These are phyloP conservation scores for Rhizopogon sp. DNA, from an alignment of 768 basidiomycete genomes.

Conservation along the genomic window DNA sequence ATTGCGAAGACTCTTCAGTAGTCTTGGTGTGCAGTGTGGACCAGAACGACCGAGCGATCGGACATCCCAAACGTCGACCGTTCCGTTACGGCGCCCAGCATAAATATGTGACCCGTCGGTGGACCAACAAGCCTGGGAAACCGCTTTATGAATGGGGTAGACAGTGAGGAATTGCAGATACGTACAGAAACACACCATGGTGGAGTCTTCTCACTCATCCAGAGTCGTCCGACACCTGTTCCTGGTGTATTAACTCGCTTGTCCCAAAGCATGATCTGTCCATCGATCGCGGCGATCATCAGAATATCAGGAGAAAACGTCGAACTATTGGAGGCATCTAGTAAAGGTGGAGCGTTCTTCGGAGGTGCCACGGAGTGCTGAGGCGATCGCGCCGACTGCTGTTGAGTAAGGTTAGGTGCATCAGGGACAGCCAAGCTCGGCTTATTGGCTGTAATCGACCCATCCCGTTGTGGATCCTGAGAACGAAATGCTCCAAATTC, in stretches of 20 bases:
- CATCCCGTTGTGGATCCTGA: slow-evolving; percentile 12
- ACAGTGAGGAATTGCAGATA: slow-evolving; percentile 7
- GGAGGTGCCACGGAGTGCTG: slow-evolving; percentile 46
- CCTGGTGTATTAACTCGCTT: slow-evolving; percentile 61
- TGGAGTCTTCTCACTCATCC: slow-evolving; percentile 88
- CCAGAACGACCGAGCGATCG: slow-evolving; percentile 69
- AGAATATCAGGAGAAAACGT: slow-evolving; percentile 77
- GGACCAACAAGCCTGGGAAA: slow-evolving; percentile 87
- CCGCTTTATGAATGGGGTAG: slow-evolving; percentile 1
- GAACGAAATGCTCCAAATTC: slow-evolving; percentile 12
- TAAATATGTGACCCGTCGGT: slow-evolving; percentile 83
- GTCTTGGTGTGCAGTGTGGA: slow-evolving; percentile 59
- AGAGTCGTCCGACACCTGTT: slow-evolving; percentile 75
- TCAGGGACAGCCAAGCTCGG: slow-evolving; percentile 26
- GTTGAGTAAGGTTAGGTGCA: slow-evolving; percentile 16
- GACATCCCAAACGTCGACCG: slow-evolving; percentile 92
- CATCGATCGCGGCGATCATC: slow-evolving; percentile 88
- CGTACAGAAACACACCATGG: slow-evolving; percentile 95
- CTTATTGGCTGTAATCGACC: slow-evolving; percentile 6
- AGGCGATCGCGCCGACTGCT: slow-evolving; percentile 21
- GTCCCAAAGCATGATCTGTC: slow-evolving; percentile 91
- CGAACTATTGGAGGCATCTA: slow-evolving; percentile 56
- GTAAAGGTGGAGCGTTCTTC: slow-evolving; percentile 71
- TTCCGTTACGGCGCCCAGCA: slow-evolving; percentile 86
- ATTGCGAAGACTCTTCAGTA: slow-evolving; percentile 80